Base-by-base conservation (phyloP, 2,329 filamentous ascomycete genomes). In the Sporothrix euskadiensis region DNA sequence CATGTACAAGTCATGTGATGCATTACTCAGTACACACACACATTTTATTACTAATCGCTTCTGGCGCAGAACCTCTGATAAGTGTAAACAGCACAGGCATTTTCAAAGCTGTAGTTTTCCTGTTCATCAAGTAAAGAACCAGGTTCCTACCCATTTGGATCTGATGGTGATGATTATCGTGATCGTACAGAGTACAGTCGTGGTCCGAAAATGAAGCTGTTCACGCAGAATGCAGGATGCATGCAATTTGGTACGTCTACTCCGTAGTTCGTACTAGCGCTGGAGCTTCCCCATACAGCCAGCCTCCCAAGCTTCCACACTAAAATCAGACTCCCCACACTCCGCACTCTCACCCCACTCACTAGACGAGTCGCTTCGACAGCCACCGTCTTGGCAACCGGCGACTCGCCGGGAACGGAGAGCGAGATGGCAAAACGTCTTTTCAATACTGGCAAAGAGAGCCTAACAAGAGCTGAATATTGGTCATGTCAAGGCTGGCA, bases 81-180 rank as follows among this genome's bases (percentile, higher is more conserved):
- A 26, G 26, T 26, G 26, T 26, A 1, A 26, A 26, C 26, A 26
- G 26, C 26, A 26, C 26, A n/a, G 26, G 26, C 69, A 61, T 71
- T 61, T 54, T 71, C 69, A 71, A 61, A 61, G 69, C 69, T 61
- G 54, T 54, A 61, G 61, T 71, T 49, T 71, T 71, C 49, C 52
- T 54, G 49, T 59, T 71, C 35, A 59, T 57, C 68, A 41, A 52
- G 41, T 26, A 52, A 10, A 5, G 22, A 44, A 44, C 8, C 9
- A 10, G 9, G 35, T 4, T 35, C 4, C 35, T 35, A 4, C 8
- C 5, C 35, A 35, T 35, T 35, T 35, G 4, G 35, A 35, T 35
- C 8, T 35, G 35, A 35, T 32, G 22, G 12, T 5, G 52, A 26
- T n/a, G 52, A 22, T 26, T 10, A 26, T 44, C 41, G 41, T 44